Conservation (phyloP, 1,284 basidiomycete species). For the Puccinia hordei region DNA sequence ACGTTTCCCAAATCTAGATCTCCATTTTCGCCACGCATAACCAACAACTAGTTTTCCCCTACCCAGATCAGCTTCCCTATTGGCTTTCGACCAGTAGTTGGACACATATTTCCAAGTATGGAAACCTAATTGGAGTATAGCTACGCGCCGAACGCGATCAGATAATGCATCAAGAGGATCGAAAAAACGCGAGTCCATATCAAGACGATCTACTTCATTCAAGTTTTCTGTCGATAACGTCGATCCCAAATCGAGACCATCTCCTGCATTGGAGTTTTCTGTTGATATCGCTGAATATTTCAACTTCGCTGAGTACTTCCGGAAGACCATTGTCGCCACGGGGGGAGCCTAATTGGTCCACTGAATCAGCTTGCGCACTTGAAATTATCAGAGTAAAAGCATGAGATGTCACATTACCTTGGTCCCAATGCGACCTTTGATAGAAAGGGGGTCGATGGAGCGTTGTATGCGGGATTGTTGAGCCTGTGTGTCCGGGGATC, state of each 20-base stretch:
- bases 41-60: not conserved
- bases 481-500: no score
- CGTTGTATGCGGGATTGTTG: no score
- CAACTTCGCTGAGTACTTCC: no score
- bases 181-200: slow-evolving; percentile 20
- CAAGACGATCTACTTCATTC: not conserved
- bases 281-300: no score
- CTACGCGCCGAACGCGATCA: slow-evolving; percentile 19
- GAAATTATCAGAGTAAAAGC: no score
- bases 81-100: slow-evolving; percentile 1
- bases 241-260: not conserved
- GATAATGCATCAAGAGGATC: slow-evolving; percentile 41
- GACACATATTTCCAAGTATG: slow-evolving; percentile 5
- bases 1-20: slow-evolving; percentile 31
- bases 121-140: slow-evolving; percentile 1
- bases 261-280: no score
- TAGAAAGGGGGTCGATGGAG: no score
- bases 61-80: not conserved
- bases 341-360: no score
- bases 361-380: no score
- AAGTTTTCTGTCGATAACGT: not conserved
- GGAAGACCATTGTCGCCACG: no score
- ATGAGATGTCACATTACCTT: no score
- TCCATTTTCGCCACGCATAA: slow-evolving; percentile 33
- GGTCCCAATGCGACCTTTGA: no score